Conservation (phyloP, 352 stramenopile species). For the Pythium grandisporangium region DNA sequence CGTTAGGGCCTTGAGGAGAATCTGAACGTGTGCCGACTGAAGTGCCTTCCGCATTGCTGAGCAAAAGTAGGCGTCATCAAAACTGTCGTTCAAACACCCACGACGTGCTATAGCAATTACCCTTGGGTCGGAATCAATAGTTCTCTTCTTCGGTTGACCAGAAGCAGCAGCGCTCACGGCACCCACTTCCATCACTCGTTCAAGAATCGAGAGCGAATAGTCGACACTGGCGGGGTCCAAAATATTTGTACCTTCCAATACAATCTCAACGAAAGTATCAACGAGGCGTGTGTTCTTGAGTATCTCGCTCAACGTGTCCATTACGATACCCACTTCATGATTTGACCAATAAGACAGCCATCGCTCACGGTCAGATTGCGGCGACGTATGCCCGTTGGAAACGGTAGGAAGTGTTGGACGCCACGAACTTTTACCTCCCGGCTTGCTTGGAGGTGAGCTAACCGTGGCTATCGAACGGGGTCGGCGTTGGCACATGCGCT, state of each 20-base stretch:
- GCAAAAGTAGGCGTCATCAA: conserved; percentile 71
- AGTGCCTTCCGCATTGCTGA: conserved; percentile 58
- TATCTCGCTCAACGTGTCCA: conserved; percentile 46
- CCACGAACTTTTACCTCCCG: too few species aligned
- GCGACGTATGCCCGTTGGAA: too few species aligned
- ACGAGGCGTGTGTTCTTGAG: conserved; percentile 58
- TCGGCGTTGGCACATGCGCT: conserved; percentile 71
- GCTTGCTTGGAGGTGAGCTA: too few species aligned
- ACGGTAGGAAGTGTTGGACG: too few species aligned
- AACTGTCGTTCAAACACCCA: conserved; percentile 23
- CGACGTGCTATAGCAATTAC: too few species aligned
- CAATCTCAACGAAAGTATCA: conserved; percentile 72
- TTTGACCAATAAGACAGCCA: conserved; percentile 75
- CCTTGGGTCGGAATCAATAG: too few species aligned
- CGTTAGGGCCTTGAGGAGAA: conserved; percentile 77
- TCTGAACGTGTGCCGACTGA: conserved; percentile 72
- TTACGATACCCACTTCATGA: conserved; percentile 14
- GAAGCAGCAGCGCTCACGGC: conserved; percentile 22
- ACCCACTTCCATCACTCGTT: conserved; percentile 58
- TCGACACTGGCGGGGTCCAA: conserved; percentile 73
- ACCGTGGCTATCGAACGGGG: conserved; percentile 24
- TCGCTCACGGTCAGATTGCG: conserved; percentile 41
- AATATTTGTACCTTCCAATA: conserved; percentile 79
- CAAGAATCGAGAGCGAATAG: conserved; percentile 74
- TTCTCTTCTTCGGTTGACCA: background rate